phyloP scores from a whole-genome alignment of 1,284 basidiomycete genomes.

The Austroboletus olivaceoglutinosus region DNA sequence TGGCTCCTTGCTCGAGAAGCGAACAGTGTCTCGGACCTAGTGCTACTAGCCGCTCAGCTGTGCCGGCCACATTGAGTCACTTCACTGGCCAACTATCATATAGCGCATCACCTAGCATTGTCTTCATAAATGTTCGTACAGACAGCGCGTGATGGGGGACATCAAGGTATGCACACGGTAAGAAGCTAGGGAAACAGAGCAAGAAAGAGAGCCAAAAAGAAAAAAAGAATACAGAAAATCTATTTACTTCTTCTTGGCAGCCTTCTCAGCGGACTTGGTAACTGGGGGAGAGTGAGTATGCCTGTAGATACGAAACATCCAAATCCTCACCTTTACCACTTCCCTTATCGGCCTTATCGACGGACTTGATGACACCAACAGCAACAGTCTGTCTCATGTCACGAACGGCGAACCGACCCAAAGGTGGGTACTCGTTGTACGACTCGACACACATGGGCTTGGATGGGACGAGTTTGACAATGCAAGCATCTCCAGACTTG shows the following conservation, averaged over 20 bases:
- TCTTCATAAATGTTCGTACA: constrained; percentile 57
- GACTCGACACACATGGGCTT: constrained; percentile 99
- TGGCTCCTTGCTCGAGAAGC: too few relatives aligned
- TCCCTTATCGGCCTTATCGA: constrained; percentile 88
- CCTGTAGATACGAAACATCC: constrained; percentile 10
- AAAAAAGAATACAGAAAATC: constrained; percentile 51
- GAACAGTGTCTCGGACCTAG: too few relatives aligned
- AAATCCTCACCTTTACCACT: constrained; percentile 71
- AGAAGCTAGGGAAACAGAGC: constrained; percentile 32
- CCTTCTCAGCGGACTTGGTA: constrained; percentile 96
- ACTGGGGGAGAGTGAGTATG: constrained; percentile 45
- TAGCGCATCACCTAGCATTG: constrained; percentile 24
- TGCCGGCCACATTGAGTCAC: too few relatives aligned
- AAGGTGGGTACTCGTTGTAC: constrained; percentile 97
- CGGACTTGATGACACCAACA: constrained; percentile 95
- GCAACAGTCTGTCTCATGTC: constrained; percentile 99
- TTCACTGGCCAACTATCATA: background rate
- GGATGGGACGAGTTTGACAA: constrained; percentile 95
- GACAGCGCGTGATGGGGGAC: constrained; percentile 24
- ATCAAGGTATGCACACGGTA: constrained; percentile 46
- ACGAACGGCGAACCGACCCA: constrained; percentile 98
- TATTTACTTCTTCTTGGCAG: constrained; percentile 94
- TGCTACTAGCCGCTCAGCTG: too few relatives aligned
- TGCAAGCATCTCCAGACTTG: constrained; percentile 95
- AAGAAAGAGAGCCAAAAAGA: constrained; percentile 45